Evolutionary conservation across 352 stramenopile genomes (phyloP).

Genomic region (Aphanomyces stellatus): DNA sequence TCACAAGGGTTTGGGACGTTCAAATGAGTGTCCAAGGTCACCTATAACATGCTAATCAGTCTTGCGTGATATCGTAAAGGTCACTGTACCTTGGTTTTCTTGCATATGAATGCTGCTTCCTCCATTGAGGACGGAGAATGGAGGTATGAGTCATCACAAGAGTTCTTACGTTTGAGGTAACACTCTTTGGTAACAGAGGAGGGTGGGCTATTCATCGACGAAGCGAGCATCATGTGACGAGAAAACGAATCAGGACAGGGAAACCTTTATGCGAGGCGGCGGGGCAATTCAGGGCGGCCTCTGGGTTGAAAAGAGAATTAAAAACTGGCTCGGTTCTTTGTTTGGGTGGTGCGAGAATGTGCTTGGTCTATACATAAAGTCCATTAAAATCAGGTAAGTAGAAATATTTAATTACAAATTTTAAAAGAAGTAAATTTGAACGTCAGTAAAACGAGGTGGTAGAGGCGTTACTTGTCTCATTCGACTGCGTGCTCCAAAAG

Average conservation of each 20-base stretch:
- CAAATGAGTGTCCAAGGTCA: slow-evolving; percentile 10
- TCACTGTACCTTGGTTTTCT: slow-evolving; percentile 10
- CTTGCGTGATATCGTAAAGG: too few relatives aligned
- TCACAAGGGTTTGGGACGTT: not conserved
- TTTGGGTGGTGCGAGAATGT: not conserved
- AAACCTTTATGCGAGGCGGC: slow-evolving; percentile 6
- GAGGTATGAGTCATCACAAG: not conserved
- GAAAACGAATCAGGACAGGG: not conserved
- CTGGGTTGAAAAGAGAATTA: not conserved
- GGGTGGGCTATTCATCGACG: slow-evolving; percentile 16
- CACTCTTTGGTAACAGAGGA: not conserved
- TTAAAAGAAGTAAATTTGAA: too few relatives aligned
- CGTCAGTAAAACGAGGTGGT: not conserved
- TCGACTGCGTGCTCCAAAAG: too few relatives aligned
- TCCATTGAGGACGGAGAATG: slow-evolving; percentile 11
- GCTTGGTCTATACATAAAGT: not conserved
- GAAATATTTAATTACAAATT: not conserved
- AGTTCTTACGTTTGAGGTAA: slow-evolving; percentile 2
- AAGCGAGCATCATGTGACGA: slow-evolving; percentile 12
- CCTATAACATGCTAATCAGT: not conserved
- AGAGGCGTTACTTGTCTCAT: too few relatives aligned
- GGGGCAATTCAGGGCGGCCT: not conserved
- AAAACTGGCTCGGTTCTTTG: not conserved
- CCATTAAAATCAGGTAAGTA: slow-evolving; percentile 1
- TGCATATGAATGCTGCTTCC: not conserved